Evolutionary conservation across 257 asterid genomes (phyloP).

Genomic region (Agastache rugosa): DNA sequence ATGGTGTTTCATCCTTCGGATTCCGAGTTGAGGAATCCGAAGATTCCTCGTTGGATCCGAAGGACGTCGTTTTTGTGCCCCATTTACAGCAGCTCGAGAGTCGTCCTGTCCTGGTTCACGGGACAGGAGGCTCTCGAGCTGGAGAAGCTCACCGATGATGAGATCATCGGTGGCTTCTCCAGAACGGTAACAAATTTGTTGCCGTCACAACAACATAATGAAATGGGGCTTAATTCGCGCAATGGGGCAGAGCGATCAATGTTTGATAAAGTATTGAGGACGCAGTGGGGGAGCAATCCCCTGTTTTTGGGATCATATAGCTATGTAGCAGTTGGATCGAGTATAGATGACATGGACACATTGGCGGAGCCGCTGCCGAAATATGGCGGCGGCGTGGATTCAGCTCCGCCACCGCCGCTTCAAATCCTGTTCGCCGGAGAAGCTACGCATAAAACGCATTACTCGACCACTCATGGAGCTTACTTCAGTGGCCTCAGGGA

Average conservation of each 20-base stretch:
- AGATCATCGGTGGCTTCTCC: slow-evolving; percentile 65
- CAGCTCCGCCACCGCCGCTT: slow-evolving; percentile 43
- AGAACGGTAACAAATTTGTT: slow-evolving; percentile 59
- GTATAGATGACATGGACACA: slow-evolving; percentile 71
- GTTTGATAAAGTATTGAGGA: slow-evolving; percentile 63
- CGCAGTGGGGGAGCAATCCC: slow-evolving; percentile 88
- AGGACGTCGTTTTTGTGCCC: slow-evolving; percentile 64
- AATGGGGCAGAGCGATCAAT: slow-evolving; percentile 41
- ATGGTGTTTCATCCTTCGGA: slow-evolving; percentile 66
- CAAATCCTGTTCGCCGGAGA: slow-evolving; percentile 91
- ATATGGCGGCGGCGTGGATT: slow-evolving; percentile 14
- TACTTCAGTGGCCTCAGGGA: slow-evolving; percentile 89
- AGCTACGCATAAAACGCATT: slow-evolving; percentile 81
- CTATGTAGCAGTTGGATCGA: slow-evolving; percentile 85
- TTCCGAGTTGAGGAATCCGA: slow-evolving; percentile 40
- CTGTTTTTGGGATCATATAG: slow-evolving; percentile 84
- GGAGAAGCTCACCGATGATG: slow-evolving; percentile 63
- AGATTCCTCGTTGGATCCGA: slow-evolving; percentile 80
- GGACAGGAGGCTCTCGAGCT: slow-evolving; percentile 81
- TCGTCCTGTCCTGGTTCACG: slow-evolving; percentile 73
- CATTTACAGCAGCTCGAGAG: slow-evolving; percentile 59
- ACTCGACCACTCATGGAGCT: slow-evolving; percentile 97
- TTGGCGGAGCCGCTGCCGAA: slow-evolving; percentile 85
- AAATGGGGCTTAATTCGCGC: background rate
- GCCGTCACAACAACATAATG: slow-evolving; percentile 1